Evolutionary conservation across 306 rosid species (phyloP), one percentile per base, ranked within the genome.

Genomic region (Casuarina glauca): DNA sequence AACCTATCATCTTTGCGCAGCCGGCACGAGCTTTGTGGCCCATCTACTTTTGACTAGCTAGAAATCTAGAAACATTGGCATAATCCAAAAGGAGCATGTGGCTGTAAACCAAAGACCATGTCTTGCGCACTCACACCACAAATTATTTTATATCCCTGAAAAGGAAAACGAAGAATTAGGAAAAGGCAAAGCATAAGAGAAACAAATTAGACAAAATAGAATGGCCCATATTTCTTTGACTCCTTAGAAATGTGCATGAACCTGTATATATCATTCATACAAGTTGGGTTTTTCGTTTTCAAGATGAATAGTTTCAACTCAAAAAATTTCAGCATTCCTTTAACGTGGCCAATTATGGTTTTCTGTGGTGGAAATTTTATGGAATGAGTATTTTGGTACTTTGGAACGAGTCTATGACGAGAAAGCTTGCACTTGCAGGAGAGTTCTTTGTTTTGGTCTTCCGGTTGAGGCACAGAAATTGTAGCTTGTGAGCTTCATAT

Each of bases 241-340:
- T 3, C 46, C 6, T 51, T 32, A 32, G 10, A 16, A 12, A 42
- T 52, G 63, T 78, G 77, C 82, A 74, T 78, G 86, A 82, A 82
- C 82, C 57, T 78, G 86, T 61, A 78, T 4, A 42, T 44, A 36
- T 78, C 82, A 61, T 69, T 68, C 45, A 36, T 20, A 20, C 44
- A 13, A 26, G 63, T 70, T 44, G 49, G 10, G 9, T 60, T 76
- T 41, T 39, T 36, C 7, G 2, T 17, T 9, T 15, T 64, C 70
- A 64, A 64, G 20, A 64, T 57, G 7, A 15, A 4, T 78, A 36
- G 49, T 38, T 64, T 78, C 51, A 78, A 70, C 58, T 39, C 74
- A 57, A 20, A 53, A 76, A 44, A 3, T 19, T 69, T 26, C 5
- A 48, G 35, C 73, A 69, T 44, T 69, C 11, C 12, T 9, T 48